phyloP scores from a whole-genome alignment of 1,284 basidiomycete species.

The Fomitiporia mediterranea region DNA sequence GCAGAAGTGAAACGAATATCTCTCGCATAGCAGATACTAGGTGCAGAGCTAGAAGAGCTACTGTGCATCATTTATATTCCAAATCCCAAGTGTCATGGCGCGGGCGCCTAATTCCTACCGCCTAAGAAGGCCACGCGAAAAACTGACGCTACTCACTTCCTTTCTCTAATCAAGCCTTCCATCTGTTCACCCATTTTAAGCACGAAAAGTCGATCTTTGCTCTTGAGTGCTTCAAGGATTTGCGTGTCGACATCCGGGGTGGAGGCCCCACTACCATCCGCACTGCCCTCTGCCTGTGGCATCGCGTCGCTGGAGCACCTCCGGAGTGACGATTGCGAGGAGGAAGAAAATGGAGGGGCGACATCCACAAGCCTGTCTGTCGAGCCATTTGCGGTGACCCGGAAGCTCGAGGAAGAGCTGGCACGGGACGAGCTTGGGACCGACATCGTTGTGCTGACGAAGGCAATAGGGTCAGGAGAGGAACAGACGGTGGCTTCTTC shows the following conservation, averaged over 20 bases:
- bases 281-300: conserved; percentile 8
- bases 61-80: no score
- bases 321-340: conserved; percentile 7
- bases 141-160: conserved; percentile 44
- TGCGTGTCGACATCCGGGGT: conserved; percentile 59
- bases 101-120: conserved; percentile 6
- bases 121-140: neutral
- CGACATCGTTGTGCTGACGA: neutral
- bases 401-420: conserved; percentile 8
- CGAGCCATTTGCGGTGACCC: neutral
- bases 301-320: neutral
- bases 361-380: conserved; percentile 5
- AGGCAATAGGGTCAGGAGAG: conserved; percentile 4
- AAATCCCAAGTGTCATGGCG: no score
- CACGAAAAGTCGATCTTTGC: conserved; percentile 81
- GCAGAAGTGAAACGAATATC: no score
- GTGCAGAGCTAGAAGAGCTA: no score
- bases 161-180: conserved; percentile 70
- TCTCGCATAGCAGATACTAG: no score
- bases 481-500: conserved; percentile 8
- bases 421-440: conserved; percentile 14
- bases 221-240: conserved; percentile 77
- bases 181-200: conserved; percentile 78
- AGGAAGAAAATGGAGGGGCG: neutral
- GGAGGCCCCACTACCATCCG: conserved; percentile 13